Conservation (phyloP, 179 eudicot species). For the Pouteria campechiana region DNA sequence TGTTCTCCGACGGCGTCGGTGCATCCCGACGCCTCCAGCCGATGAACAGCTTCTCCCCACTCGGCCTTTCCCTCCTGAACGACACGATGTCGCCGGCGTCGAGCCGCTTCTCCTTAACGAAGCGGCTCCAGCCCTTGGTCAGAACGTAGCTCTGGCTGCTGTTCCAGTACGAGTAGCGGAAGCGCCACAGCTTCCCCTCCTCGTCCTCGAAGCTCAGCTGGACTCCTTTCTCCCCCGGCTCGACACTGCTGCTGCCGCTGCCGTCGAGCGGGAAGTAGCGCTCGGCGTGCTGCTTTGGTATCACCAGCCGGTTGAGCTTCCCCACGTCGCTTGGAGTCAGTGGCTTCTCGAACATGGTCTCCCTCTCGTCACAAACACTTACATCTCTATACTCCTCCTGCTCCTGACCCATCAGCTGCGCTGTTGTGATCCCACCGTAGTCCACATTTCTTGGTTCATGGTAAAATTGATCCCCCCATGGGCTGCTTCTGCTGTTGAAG, state of each 20-base stretch:
- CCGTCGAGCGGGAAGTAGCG: conserved; percentile 56
- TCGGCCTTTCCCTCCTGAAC: conserved; percentile 43
- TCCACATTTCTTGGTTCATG: too few relatives aligned
- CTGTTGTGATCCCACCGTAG: too few relatives aligned
- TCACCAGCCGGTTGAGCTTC: conserved; percentile 87
- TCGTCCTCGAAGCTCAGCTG: conserved; percentile 69
- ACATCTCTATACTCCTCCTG: too few relatives aligned
- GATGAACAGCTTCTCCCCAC: conserved; percentile 41
- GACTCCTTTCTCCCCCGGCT: conserved; percentile 23
- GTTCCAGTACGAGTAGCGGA: conserved; percentile 89
- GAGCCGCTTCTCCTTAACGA: conserved; percentile 74
- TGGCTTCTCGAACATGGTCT: conserved; percentile 67
- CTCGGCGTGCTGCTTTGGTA: conserved; percentile 95
- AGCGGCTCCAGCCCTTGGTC: conserved; percentile 94
- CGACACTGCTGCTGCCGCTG: conserved; percentile 8
- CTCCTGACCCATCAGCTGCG: too few relatives aligned
- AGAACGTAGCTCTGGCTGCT: conserved; percentile 92
- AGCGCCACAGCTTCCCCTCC: conserved; percentile 61
- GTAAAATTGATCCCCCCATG: too few relatives aligned
- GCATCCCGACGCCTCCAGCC: conserved; percentile 35
- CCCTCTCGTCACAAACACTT: too few relatives aligned
- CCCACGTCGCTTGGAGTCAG: conserved; percentile 90
- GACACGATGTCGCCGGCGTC: conserved; percentile 77
- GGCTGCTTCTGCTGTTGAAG: too few relatives aligned
- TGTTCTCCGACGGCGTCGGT: background rate